Evolutionary conservation across 2,329 filamentous ascomycete genomes (phyloP).

Genomic region (Bipolaris oryzae): DNA sequence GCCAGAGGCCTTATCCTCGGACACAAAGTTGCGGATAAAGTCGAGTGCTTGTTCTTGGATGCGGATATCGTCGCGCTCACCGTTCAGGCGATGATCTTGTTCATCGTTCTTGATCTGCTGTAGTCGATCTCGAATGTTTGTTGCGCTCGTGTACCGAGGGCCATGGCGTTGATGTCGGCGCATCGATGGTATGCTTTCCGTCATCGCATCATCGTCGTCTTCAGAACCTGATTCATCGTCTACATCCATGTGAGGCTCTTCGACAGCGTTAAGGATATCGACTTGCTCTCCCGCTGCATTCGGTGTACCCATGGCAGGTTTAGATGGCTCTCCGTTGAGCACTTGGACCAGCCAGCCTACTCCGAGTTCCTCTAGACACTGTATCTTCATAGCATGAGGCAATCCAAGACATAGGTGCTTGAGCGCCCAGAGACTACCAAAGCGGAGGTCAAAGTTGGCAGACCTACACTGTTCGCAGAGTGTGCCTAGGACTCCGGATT

Average conservation of each 20-base stretch:
- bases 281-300: slow-evolving; percentile 67
- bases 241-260: slow-evolving; percentile 51
- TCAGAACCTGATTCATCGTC: slow-evolving; percentile 45
- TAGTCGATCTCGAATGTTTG: slow-evolving; percentile 49
- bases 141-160: slow-evolving; percentile 45
- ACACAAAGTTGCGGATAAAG: slow-evolving; percentile 88
- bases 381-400: slow-evolving; percentile 73
- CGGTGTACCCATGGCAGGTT: slow-evolving; percentile 58
- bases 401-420: slow-evolving; percentile 85
- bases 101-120: slow-evolving; percentile 66
- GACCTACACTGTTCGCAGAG: slow-evolving; percentile 87
- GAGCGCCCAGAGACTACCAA: slow-evolving; percentile 90
- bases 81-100: slow-evolving; percentile 68
- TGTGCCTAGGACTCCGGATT: slow-evolving; percentile 74
- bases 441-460: slow-evolving; percentile 74
- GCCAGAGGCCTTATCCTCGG: slow-evolving; percentile 60
- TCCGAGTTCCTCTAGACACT: slow-evolving; percentile 76
- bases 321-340: slow-evolving; percentile 65
- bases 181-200: slow-evolving; percentile 51
- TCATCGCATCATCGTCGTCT: slow-evolving; percentile 56
- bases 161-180: slow-evolving; percentile 44
- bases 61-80: slow-evolving; percentile 76
- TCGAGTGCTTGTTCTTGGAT: slow-evolving; percentile 92
- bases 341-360: slow-evolving; percentile 81
- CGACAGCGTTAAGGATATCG: slow-evolving; percentile 62